phyloP scores from a whole-genome alignment of 352 stramenopile genomes.

The Phytophthora pini region DNA sequence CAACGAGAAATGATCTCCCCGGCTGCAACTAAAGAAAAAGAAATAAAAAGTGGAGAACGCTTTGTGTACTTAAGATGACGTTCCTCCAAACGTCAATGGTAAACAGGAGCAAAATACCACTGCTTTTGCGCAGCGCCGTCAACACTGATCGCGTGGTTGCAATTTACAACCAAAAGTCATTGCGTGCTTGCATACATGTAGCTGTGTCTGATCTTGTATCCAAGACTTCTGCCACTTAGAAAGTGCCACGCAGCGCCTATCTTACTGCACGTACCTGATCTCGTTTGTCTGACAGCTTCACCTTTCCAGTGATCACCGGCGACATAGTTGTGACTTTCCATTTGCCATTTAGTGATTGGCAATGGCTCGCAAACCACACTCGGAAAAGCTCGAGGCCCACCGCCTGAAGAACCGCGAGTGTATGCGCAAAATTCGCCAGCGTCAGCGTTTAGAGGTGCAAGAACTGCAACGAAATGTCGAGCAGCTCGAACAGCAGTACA shows the following conservation, averaged over 20 bases:
- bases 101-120: neutral
- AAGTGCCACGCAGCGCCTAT: neutral
- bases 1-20: no score
- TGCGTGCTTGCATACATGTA: neutral
- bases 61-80: neutral
- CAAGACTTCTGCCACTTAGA: neutral
- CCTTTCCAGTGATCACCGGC: no score
- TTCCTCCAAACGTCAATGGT: neutral
- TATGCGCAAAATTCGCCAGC: constrained; percentile 42
- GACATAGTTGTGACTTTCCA: no score
- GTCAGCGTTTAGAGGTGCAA: constrained; percentile 39
- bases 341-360: no score
- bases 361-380: neutral
- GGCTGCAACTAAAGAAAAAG: neutral
- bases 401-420: constrained; percentile 39
- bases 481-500: constrained; percentile 44
- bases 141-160: constrained; percentile 1
- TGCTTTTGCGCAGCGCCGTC: neutral
- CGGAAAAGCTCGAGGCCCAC: neutral
- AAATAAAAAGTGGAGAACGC: neutral
- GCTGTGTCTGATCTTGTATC: neutral
- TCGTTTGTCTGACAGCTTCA: neutral
- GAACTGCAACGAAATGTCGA: constrained; percentile 29
- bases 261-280: neutral
- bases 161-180: constrained; percentile 1